Evolutionary conservation across 495 filamentous ascomycete genomes (phyloP).

Genomic region (Podospora pseudopauciseta): DNA sequence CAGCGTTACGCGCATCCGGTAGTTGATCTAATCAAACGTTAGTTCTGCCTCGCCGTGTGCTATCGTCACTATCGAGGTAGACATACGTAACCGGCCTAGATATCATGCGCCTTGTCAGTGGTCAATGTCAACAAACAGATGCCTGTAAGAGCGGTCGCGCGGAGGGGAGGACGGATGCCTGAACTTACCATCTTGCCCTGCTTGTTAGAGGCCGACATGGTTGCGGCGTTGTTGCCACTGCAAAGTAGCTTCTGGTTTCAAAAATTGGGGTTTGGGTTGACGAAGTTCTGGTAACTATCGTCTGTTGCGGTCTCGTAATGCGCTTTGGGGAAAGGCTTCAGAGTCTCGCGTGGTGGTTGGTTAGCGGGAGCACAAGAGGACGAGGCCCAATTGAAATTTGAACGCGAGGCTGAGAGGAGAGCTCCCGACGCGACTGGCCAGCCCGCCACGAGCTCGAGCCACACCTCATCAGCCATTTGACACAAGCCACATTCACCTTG

Average conservation of each 20-base stretch:
- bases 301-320: constrained; percentile 25
- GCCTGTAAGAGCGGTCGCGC: constrained; percentile 35
- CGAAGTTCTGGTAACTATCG: constrained; percentile 29
- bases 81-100: constrained; percentile 94
- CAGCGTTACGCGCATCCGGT: constrained; percentile 95
- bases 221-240: constrained; percentile 55
- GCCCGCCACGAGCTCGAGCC: constrained; percentile 20
- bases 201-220: constrained; percentile 91
- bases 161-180: constrained; percentile 23
- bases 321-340: constrained; percentile 31
- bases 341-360: constrained; percentile 38
- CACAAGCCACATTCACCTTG: constrained; percentile 23
- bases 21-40: constrained; percentile 76
- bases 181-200: constrained; percentile 97
- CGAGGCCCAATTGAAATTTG: constrained; percentile 24
- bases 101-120: constrained; percentile 60
- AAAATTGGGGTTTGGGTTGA: constrained; percentile 47
- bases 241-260: constrained; percentile 58
- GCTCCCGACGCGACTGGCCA: constrained; percentile 17
- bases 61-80: neutral
- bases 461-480: constrained; percentile 7
- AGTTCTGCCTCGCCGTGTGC: constrained; percentile 23
- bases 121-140: constrained; percentile 55
- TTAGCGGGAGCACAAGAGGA: constrained; percentile 5
- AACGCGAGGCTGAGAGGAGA: constrained; percentile 33